Conservation (phyloP, 495 filamentous ascomycete species). For the Hypoxylon rickii region DNA sequence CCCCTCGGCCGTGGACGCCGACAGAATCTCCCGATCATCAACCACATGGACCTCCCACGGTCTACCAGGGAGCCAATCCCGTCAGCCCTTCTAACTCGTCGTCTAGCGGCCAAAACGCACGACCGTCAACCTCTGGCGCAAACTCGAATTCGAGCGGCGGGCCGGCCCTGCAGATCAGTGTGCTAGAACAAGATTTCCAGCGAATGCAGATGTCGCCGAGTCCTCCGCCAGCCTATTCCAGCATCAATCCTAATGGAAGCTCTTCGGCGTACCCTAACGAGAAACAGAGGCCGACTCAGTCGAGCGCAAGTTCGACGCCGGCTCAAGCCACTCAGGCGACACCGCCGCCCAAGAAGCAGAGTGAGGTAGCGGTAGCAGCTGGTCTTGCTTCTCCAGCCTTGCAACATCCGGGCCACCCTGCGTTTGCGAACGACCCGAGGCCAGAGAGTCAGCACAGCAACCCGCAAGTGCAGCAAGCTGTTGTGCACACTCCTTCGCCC, state of each 20-base stretch:
- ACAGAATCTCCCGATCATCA: constrained; percentile 87
- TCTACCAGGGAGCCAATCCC: constrained; percentile 81
- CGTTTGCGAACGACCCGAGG: constrained; percentile 80
- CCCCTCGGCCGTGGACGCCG: constrained; percentile 88
- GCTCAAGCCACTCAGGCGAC: constrained; percentile 41
- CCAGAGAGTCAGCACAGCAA: constrained; percentile 45
- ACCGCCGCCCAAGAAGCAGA: constrained; percentile 55
- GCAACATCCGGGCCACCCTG: constrained; percentile 69
- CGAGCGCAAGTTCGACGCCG: constrained; percentile 45
- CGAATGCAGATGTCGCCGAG: constrained; percentile 82
- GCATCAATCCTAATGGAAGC: constrained; percentile 60
- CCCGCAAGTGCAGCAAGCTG: constrained; percentile 52
- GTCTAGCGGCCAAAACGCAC: constrained; percentile 38
- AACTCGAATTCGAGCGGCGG: constrained; percentile 23
- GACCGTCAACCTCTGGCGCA: constrained; percentile 35
- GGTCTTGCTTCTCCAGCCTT: constrained; percentile 52
- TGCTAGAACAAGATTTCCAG: constrained; percentile 85
- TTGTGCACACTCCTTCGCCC: constrained; percentile 53
- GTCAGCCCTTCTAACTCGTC: constrained; percentile 42
- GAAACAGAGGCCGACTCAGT: constrained; percentile 60
- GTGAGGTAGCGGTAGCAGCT: constrained; percentile 43
- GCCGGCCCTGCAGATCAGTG: constrained; percentile 55
- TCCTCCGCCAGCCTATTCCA: constrained; percentile 91
- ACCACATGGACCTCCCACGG: constrained; percentile 88
- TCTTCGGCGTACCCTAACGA: constrained; percentile 72